A percentile compares a stretch with the other conserved stretches of the same genome.
phyloP scores from a whole-genome alignment of 768 basidiomycete genomes.

The Amanita pallidorosea region DNA sequence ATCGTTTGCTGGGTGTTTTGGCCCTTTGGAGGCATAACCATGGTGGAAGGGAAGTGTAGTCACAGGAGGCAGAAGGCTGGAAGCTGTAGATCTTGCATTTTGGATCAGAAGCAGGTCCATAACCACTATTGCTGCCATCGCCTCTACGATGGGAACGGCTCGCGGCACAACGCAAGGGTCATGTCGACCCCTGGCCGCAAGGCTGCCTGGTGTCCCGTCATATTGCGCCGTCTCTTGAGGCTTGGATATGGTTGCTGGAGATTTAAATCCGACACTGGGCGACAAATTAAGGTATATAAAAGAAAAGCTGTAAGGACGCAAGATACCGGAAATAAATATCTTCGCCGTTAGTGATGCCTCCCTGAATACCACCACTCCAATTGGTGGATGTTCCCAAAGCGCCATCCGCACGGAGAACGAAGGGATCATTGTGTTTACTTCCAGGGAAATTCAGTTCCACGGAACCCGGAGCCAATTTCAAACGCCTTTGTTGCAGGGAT shows the following conservation, averaged over 20 bases:
- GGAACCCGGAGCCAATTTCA: slow-evolving; percentile 95
- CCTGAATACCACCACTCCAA: slow-evolving; percentile 96
- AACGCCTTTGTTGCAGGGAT: slow-evolving; percentile 98
- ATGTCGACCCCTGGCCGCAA: slow-evolving; percentile 90
- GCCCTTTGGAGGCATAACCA: slow-evolving; percentile 52
- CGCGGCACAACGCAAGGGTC: slow-evolving; percentile 97
- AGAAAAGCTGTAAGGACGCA: not conserved
- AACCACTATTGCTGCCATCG: slow-evolving; percentile 92
- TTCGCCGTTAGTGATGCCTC: slow-evolving; percentile 96
- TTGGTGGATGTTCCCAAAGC: slow-evolving; percentile 79
- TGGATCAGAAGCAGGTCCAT: slow-evolving; percentile 92
- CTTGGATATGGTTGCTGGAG: slow-evolving; percentile 95
- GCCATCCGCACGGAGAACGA: slow-evolving; percentile 55
- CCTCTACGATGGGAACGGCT: slow-evolving; percentile 95
- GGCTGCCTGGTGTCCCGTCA: slow-evolving; percentile 77
- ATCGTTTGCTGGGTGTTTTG: not conserved
- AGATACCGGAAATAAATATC: slow-evolving; percentile 88
- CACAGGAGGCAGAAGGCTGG: slow-evolving; percentile 70
- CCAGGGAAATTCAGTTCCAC: slow-evolving; percentile 91
- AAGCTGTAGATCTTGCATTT: slow-evolving; percentile 68
- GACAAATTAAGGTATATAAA: not conserved
- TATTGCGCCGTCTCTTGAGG: slow-evolving; percentile 87
- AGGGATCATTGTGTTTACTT: slow-evolving; percentile 87
- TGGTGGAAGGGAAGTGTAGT: slow-evolving; percentile 87
- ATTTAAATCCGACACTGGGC: slow-evolving; percentile 88